Evolutionary conservation across 164 flowering plant genomes (phyloP).

Genomic region (Aristolochia californica): DNA sequence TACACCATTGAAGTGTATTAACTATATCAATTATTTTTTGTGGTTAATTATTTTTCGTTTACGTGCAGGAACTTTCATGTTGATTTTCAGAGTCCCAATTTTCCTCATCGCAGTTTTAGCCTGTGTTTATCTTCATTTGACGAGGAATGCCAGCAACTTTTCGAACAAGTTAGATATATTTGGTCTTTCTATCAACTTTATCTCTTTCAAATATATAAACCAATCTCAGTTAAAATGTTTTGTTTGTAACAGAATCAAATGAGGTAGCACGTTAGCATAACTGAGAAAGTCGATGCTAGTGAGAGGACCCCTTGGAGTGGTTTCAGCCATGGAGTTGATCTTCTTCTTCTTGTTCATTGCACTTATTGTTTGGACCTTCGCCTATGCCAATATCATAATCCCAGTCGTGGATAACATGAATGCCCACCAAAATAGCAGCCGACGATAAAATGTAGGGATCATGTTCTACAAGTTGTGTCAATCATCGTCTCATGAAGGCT

Average conservation of each 20-base stretch:
- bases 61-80: conserved; percentile 21
- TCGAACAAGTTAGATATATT: background rate
- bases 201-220: no score
- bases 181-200: background rate
- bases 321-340: conserved; percentile 39
- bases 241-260: background rate
- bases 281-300: conserved; percentile 45
- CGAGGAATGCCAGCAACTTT: conserved; percentile 14
- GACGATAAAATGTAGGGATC: conserved; percentile 34
- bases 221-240: no score
- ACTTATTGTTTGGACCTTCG: conserved; percentile 47
- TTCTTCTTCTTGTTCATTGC: conserved; percentile 56
- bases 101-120: conserved; percentile 45
- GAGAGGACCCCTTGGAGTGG: conserved; percentile 70
- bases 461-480: background rate
- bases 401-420: conserved; percentile 9
- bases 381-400: conserved; percentile 22
- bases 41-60: background rate
- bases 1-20: background rate
- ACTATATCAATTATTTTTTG: background rate
- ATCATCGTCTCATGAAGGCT: no score
- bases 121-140: conserved; percentile 54
- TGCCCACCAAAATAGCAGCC: background rate
- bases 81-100: conserved; percentile 47
- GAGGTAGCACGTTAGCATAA: background rate